Percentiles rank a stretch among this genome's conserved stretches.
phyloP scores from a whole-genome alignment of 352 stramenopile species.

The Lagenidium giganteum region DNA sequence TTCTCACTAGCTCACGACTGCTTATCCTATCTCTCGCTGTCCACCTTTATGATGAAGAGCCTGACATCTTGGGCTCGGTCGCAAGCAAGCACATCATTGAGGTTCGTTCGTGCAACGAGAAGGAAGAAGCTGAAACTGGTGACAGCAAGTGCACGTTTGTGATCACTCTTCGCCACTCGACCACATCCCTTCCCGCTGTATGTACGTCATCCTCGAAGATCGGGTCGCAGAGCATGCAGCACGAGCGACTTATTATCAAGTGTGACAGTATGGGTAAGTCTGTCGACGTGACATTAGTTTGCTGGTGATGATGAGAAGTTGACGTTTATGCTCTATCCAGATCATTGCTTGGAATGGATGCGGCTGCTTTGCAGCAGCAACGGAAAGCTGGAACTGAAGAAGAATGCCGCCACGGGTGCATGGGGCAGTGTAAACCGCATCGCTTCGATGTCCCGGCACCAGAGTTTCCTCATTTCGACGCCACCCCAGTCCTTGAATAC shows the following conservation, averaged over 20 bases:
- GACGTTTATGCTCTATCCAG: conserved; percentile 29
- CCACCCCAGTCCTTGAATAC: conserved; percentile 36
- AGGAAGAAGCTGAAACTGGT: conserved; percentile 54
- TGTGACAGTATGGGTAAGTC: conserved; percentile 75
- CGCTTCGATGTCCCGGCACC: conserved; percentile 75
- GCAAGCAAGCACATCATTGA: conserved; percentile 75
- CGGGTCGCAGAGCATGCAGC: conserved; percentile 11
- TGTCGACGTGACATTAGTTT: background rate
- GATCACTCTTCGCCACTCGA: conserved; percentile 32
- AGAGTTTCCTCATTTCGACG: conserved; percentile 74
- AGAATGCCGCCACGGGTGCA: conserved; percentile 77
- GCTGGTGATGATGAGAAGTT: no score
- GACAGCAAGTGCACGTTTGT: conserved; percentile 55
- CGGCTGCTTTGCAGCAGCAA: conserved; percentile 78
- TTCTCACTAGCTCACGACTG: conserved; percentile 76
- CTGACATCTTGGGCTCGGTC: conserved; percentile 79
- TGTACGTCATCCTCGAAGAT: background rate
- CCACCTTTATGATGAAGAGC: conserved; percentile 85
- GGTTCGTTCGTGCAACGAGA: conserved; percentile 74
- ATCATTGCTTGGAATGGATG: conserved; percentile 88
- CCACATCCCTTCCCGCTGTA: background rate
- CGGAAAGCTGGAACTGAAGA: conserved; percentile 85
- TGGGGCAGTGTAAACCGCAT: conserved; percentile 86
- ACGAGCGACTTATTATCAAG: conserved; percentile 66
- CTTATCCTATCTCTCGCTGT: conserved; percentile 76